Evolutionary conservation across 2,329 filamentous ascomycete genomes (phyloP).

Genomic region (Aspergillus floridensis): DNA sequence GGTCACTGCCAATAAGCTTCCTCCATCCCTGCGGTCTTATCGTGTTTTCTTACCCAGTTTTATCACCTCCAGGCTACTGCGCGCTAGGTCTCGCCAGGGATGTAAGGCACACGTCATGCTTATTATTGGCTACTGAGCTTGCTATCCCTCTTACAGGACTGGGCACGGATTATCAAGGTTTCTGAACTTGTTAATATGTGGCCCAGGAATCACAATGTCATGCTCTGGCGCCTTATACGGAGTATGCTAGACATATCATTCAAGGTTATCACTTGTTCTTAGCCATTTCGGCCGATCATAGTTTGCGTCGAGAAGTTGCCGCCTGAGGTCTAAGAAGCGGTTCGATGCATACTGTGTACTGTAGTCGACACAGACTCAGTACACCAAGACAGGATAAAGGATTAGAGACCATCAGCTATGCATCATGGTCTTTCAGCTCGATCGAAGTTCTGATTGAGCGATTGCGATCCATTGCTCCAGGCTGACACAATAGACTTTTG

Average conservation of each 20-base stretch:
- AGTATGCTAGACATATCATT: not conserved
- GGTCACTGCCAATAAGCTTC: not conserved
- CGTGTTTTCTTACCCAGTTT: not conserved
- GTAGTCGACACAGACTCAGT: too few species aligned
- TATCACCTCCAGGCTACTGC: not conserved
- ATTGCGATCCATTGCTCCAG: not conserved
- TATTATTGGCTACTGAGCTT: constrained; percentile 1
- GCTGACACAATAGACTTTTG: not conserved
- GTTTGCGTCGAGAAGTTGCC: not conserved
- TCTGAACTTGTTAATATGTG: not conserved
- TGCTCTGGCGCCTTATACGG: not conserved
- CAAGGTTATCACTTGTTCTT: not conserved
- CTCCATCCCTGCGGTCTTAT: not conserved
- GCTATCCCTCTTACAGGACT: not conserved
- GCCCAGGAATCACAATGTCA: not conserved
- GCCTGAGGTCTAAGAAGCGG: not conserved
- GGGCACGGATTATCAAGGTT: not conserved
- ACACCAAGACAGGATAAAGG: not conserved
- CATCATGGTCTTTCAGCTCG: not conserved
- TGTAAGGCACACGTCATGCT: constrained; percentile 5
- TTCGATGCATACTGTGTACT: not conserved
- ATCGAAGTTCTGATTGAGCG: not conserved
- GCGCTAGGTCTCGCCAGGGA: not conserved
- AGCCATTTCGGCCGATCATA: constrained; percentile 3
- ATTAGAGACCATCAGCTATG: not conserved